Base-by-base conservation (phyloP, 768 basidiomycete species). In the Hirschioporus abietinus region DNA sequence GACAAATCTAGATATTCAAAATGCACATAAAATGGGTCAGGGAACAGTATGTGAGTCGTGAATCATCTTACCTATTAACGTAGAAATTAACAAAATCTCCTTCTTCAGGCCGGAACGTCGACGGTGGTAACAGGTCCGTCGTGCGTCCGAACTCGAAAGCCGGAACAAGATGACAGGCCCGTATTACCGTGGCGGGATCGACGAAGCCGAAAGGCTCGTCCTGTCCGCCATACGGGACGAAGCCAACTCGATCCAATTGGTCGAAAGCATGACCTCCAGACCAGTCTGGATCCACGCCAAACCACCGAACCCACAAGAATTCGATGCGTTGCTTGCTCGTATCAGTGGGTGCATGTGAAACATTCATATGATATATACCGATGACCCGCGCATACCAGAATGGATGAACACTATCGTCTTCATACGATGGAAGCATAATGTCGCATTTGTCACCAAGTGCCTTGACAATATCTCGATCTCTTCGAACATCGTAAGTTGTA, bases 361-460 rank as follows among this genome's bases (percentile, higher is more conserved):
- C 74, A 26, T 68, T 60, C 61, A 62, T 73, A 66, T 79, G 78
- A 60, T 71, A 75, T 17, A 81, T 64, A 0, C 76, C 68, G 57
- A 78, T 68, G 20, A 76, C 60, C 35, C 73, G 20, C 17, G 76
- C 72, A 72, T 83, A 83, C 78, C 75, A 73, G 63, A 72, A 74
- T 0, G 78, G 78, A 63, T 81, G 69, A 1, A 35, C 68, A 0
- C 63, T 62, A 17, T 63, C 65, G n/a, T 42, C 64, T 0, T 72
- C 42, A 52, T 52, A 20, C 12, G 42, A 52, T 20, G 42, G 42
- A 52, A 65, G 58, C 64, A 65, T 65, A n/a, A 65, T 34, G 27
- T 65, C 64, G 23, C 36, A 23, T 7, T 42, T 36, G 26, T 57
- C 25, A 12, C 18, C 58, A 1, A 25, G 25, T n/a, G 58, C 24